Evolutionary conservation across 805 yeast genomes (phyloP), one percentile per base, ranked within the genome.

Genomic region (Metschnikowia matae): DNA sequence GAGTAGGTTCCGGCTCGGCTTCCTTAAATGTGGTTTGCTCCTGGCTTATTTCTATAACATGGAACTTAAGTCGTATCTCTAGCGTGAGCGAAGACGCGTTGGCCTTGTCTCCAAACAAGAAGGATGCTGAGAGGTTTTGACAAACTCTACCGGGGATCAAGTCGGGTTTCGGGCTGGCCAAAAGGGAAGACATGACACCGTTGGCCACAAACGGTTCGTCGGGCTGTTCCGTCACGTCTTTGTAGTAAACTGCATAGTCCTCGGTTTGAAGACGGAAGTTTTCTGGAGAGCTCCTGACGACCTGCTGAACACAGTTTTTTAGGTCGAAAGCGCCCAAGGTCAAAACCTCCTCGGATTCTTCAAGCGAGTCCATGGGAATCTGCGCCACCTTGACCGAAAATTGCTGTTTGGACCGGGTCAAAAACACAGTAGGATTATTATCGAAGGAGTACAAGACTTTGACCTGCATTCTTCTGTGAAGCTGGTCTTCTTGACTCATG

Each of bases 91-190:
- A 64, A 11, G 78, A 65, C 6, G 57, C 37, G 56, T 64, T 59
- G 51, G 67, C 63, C 55, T 60, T 70, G 65, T 67, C 74, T 20
- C 68, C 68, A 47, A 64, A 64, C 47, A 64, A 53, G 44, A 60
- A 69, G 58, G 80, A 63, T 44, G 79, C 76, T 29, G 81, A 73
- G 47, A 83, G 71, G 59, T 78, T 82, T 49, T 80, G 80, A 56
- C 85, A 81, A 34, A 83, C 82, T 49, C 85, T 74, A 11, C 85
- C 80, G 4, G 84, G 73, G 4, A 75, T 69, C 21, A 58, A 53
- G 45, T 60, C 61, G 20, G 57, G 57, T 36, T 65, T 62, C 4
- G 66, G 48, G 33, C 65, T 54, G 26, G 59, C 40, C 17, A 71
- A 53, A 29, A 73, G 58, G 6, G 62, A 55, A 2, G 75, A 67